phyloP scores from a whole-genome alignment of 176 grass and related monocot species.

The Lolium multiflorum region DNA sequence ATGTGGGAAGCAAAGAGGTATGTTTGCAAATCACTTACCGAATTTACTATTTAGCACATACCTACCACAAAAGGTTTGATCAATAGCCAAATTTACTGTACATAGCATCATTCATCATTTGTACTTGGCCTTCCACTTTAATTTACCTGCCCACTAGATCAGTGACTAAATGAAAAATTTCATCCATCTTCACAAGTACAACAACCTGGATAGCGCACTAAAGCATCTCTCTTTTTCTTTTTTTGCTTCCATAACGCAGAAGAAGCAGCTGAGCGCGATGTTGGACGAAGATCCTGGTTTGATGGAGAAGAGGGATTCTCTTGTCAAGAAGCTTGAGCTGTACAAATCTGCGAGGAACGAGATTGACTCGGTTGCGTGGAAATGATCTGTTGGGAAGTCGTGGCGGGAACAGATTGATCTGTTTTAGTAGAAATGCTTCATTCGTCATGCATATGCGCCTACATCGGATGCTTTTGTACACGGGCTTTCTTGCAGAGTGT shows the following conservation, averaged over 20 bases:
- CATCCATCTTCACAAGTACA: not conserved
- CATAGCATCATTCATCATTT: not conserved
- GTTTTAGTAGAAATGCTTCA: constrained; percentile 36
- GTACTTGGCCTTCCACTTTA: not conserved
- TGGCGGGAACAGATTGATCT: constrained; percentile 4
- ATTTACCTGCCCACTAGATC: not conserved
- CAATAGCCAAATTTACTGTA: not conserved
- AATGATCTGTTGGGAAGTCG: constrained; percentile 53
- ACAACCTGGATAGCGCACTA: not conserved
- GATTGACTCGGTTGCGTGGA: constrained; percentile 96
- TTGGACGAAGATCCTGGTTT: constrained; percentile 93
- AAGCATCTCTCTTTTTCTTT: not conserved
- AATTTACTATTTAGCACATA: not conserved
- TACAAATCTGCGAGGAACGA: constrained; percentile 95
- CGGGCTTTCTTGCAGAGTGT: constrained; percentile 27
- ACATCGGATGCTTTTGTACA: constrained; percentile 27
- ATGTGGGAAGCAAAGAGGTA: constrained; percentile 97
- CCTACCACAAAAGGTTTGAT: not conserved
- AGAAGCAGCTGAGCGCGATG: constrained; percentile 97
- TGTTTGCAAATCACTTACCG: not conserved
- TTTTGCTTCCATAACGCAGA: constrained; percentile 56
- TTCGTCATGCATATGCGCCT: constrained; percentile 27
- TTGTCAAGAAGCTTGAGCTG: constrained; percentile 94
- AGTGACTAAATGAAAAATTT: not conserved
- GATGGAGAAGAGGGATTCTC: constrained; percentile 96